These are phyloP conservation scores for Coemansia sp. DNA, from an alignment of 192 early-diverging fungal genomes.

Conservation along the genomic window DNA sequence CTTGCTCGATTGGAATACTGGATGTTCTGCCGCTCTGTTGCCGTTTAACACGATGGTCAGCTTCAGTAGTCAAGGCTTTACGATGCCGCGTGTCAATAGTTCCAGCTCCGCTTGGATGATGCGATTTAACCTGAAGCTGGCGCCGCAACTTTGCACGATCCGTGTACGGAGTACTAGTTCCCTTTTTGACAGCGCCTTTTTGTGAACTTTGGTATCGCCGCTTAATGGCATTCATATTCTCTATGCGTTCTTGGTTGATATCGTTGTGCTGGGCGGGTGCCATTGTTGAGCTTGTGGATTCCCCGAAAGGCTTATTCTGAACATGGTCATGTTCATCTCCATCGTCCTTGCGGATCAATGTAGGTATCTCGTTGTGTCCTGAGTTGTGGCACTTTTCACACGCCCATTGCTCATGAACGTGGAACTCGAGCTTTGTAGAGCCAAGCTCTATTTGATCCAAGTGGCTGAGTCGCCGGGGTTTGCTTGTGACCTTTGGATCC, in stretches of 20 bases:
- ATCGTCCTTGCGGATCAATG: background rate
- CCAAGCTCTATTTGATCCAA: constrained; percentile 62
- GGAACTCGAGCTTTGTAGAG: constrained; percentile 60
- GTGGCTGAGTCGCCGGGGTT: constrained; percentile 59
- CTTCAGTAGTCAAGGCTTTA: background rate
- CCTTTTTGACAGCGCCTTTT: constrained; percentile 1
- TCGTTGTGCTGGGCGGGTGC: background rate
- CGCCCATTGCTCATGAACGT: constrained; percentile 63
- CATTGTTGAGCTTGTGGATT: background rate
- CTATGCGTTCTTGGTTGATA: constrained; percentile 19
- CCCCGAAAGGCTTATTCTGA: background rate
- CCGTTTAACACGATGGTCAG: background rate
- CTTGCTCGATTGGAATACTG: constrained; percentile 7
- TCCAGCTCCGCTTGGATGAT: background rate
- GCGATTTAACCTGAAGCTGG: constrained; percentile 1
- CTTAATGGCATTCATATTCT: constrained; percentile 27
- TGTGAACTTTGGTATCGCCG: constrained; percentile 11
- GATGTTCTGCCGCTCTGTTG: too few relatives aligned
- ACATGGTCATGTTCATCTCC: background rate
- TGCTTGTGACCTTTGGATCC: constrained; percentile 60
- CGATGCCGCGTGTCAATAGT: background rate
- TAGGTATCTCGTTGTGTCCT: constrained; percentile 54
- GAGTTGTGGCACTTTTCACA: constrained; percentile 63
- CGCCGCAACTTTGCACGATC: constrained; percentile 33
- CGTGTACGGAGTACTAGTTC: background rate